Base-by-base conservation (phyloP, 1,284 basidiomycete species). In the Exobasidium cylindrosporum region DNA sequence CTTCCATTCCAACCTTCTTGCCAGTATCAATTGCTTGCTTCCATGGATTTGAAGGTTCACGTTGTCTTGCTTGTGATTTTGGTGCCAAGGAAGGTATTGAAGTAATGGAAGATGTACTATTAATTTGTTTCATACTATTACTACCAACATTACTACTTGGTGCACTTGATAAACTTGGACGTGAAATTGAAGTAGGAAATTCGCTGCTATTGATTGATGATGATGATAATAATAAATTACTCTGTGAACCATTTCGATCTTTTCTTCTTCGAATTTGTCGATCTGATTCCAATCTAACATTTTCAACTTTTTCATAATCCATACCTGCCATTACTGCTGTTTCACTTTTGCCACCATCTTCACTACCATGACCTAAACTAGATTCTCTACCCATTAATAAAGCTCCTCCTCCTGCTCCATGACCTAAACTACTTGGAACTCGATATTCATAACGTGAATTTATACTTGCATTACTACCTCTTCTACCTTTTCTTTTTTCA, bases 391-490 rank as follows among this genome's bases (percentile, higher is more conserved):
- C 17, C 10, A 7, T 17, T 17, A 40, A 10, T 40, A 7, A 7
- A 7, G 35, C 7, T 17, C 7, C 10, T 10, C 17, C 17, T 17
- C 35, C 35, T 61, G 46, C 62, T 29, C 59, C 62, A 50, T 73
- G 71, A 11, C 72, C 69, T n/a, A 70, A 46, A 49, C 68, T 70
- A 10, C 68, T 69, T 17, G 35, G 35, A 5, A 69, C 56, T n/a
- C 67, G 67, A 32, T 62, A 53, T 11, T 72, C 72, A 40, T 68
- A 67, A 1, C 65, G 62, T 63, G 70, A 67, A 52, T 62, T 63
- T 0, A 57, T 54, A n/a, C 65, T 64, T 7, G 65, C 57, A 28
- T 61, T 57, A 17, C 70, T 72, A 26, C 62, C 43, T 21, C 72
- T 60, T 24, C 71, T 60, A 17, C 60, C 50, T 29, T 63, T 63